Evolutionary conservation across 2,329 filamentous ascomycete species (phyloP), one percentile per base, ranked within the genome.

Genomic region (Stromatinia cepivora): DNA sequence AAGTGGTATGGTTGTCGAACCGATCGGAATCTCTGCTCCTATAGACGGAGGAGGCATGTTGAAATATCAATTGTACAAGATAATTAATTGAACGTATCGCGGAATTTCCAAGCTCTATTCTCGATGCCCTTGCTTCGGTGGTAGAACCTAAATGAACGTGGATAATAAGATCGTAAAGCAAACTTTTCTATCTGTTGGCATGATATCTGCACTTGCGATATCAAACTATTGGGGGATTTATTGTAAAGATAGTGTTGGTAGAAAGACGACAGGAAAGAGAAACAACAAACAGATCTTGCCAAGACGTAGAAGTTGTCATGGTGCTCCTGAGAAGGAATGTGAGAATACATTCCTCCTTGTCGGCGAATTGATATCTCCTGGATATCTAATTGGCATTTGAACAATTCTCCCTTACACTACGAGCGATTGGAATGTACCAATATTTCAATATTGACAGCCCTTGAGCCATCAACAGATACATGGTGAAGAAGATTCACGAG

Each of bases 31-130:
- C 10, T 62, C 45, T 7, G 66, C 45, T n/a, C 20, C 45, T n/a
- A 67, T 45, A 39, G n/a, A 34, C 7, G 42, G 15, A 67, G 54
- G 56, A 39, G 56, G 54, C 66, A 67, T 67, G 9, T 62, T 67
- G 45, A 45, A 53, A 13, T 39, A 17, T 62, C 1, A 13, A 17
- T 62, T 8, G 4, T 13, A 10, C 34, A 64, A 39, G 15, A 31
- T 48, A n/a, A 17, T 53, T 5, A 28, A 25, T 67, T 39, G 17
- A 34, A 7, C 11, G 6, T 52, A 9, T 42, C 53, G 46, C 36
- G 20, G 17, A 42, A 42, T 50, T 42, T 36, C 20, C n/a, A n/a
- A 52, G 7, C 17, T 25, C 34, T n/a, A 31, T 45, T 45, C 3
- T 62, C 1, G 56, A 7, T 9, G 17, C 25, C 45, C 45, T 45